phyloP scores from a whole-genome alignment of 1,284 basidiomycete species.

The Tilletia indica region DNA sequence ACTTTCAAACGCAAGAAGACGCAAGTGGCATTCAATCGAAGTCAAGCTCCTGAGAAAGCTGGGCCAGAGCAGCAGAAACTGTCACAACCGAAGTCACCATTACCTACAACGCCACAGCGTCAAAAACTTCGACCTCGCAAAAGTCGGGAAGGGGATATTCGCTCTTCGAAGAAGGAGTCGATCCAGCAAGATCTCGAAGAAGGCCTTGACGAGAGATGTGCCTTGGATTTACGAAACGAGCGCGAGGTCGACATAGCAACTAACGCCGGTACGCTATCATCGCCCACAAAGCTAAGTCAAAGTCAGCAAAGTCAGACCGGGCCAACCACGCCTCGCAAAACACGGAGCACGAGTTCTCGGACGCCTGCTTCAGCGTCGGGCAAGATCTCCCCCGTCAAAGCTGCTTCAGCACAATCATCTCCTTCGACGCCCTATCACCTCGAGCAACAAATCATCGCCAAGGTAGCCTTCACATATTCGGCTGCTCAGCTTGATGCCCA shows the following conservation, averaged over 20 bases:
- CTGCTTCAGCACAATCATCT: not conserved
- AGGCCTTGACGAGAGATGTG: not conserved
- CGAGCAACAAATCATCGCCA: slow-evolving; percentile 28
- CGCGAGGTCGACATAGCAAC: not conserved
- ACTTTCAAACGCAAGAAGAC: slow-evolving; percentile 12
- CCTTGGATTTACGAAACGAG: slow-evolving; percentile 7
- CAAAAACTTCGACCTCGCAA: not conserved
- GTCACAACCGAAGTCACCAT: not conserved
- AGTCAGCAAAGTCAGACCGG: not conserved
- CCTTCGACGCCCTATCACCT: slow-evolving; percentile 4
- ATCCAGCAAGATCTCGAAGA: slow-evolving; percentile 15
- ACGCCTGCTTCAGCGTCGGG: not conserved
- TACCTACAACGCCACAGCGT: not conserved
- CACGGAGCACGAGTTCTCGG: not conserved
- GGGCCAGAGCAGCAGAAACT: no score
- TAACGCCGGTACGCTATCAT: not conserved
- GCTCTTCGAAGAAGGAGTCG: not conserved
- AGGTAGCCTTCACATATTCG: slow-evolving; percentile 31
- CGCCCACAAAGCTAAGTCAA: not conserved
- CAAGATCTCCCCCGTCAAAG: not conserved
- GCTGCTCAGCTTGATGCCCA: slow-evolving; percentile 27
- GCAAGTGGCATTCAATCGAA: not conserved
- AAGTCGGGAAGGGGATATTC: not conserved
- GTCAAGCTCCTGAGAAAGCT: not conserved
- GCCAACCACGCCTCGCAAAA: slow-evolving; percentile 8